Evolutionary conservation across 257 asterid species (phyloP).

Genomic region (Solanum raphanifolium): DNA sequence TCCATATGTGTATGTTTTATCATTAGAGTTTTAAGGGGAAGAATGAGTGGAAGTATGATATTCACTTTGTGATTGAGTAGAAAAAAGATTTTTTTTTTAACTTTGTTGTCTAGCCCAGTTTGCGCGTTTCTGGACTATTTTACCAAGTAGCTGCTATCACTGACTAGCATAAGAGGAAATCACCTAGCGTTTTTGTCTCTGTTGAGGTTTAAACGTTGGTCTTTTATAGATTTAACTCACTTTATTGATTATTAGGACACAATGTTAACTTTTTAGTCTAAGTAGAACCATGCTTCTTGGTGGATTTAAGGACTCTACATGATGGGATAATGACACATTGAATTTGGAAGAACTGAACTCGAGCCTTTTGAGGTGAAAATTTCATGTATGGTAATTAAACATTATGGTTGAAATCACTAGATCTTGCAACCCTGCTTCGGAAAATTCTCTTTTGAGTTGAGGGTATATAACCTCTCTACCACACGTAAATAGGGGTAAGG

Average conservation of each 20-base stretch:
- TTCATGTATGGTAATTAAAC: not conserved
- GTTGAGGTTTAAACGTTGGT: not conserved
- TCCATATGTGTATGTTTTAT: too few species aligned
- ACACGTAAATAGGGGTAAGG: not conserved
- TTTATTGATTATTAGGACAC: not conserved
- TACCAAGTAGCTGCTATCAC: not conserved
- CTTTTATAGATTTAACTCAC: not conserved
- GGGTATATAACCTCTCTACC: not conserved
- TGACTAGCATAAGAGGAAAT: not conserved
- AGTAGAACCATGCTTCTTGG: not conserved
- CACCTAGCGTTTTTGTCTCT: not conserved
- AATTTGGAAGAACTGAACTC: not conserved
- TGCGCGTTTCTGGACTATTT: not conserved
- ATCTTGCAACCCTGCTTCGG: not conserved
- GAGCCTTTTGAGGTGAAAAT: not conserved
- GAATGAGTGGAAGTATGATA: too few species aligned
- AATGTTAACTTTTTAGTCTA: not conserved
- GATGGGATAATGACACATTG: not conserved
- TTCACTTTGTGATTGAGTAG: too few species aligned
- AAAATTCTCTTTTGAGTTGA: not conserved
- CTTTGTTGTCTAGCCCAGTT: not conserved
- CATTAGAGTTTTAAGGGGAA: too few species aligned
- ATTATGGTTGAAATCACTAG: not conserved
- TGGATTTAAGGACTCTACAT: not conserved
- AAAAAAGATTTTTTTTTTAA: not conserved